Evolutionary conservation across 2,329 filamentous ascomycete species (phyloP).

Genomic region (Aspergillus amoenus): DNA sequence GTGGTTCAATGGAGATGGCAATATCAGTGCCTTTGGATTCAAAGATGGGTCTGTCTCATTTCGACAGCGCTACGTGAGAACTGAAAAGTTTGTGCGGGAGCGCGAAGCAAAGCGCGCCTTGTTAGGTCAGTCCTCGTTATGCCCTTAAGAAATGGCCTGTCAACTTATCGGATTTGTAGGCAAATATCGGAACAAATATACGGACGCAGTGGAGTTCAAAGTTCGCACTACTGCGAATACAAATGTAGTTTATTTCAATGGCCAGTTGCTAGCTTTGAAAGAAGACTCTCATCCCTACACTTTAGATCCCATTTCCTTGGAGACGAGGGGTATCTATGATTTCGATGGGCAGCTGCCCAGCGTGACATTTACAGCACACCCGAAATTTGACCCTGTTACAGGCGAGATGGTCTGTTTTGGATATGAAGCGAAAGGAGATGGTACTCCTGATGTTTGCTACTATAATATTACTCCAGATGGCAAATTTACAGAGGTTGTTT

Average conservation of each 20-base stretch:
- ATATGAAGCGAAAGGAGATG: constrained; percentile 45
- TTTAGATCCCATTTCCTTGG: constrained; percentile 49
- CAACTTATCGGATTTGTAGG: too few relatives aligned
- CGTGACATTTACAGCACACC: constrained; percentile 53
- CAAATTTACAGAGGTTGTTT: constrained; percentile 30
- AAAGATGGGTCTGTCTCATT: constrained; percentile 34
- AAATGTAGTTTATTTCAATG: constrained; percentile 60
- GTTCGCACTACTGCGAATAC: constrained; percentile 51
- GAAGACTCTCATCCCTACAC: constrained; percentile 55
- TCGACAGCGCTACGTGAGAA: constrained; percentile 41
- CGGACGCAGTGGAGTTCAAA: constrained; percentile 36
- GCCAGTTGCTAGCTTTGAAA: constrained; percentile 49
- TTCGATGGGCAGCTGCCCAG: constrained; percentile 49
- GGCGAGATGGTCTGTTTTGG: constrained; percentile 55
- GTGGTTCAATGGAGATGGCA: constrained; percentile 44
- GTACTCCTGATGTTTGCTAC: constrained; percentile 40
- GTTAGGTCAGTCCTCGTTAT: constrained; percentile 17
- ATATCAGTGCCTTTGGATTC: constrained; percentile 39
- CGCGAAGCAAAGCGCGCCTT: constrained; percentile 36
- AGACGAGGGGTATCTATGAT: constrained; percentile 51
- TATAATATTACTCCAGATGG: constrained; percentile 32
- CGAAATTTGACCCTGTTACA: constrained; percentile 52
- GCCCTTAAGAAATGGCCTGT: too few relatives aligned
- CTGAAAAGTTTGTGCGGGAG: constrained; percentile 43
- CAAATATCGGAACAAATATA: constrained; percentile 43